Base-by-base conservation (phyloP, 371 early-diverging fungal species). In the Actinomortierella ambigua region DNA sequence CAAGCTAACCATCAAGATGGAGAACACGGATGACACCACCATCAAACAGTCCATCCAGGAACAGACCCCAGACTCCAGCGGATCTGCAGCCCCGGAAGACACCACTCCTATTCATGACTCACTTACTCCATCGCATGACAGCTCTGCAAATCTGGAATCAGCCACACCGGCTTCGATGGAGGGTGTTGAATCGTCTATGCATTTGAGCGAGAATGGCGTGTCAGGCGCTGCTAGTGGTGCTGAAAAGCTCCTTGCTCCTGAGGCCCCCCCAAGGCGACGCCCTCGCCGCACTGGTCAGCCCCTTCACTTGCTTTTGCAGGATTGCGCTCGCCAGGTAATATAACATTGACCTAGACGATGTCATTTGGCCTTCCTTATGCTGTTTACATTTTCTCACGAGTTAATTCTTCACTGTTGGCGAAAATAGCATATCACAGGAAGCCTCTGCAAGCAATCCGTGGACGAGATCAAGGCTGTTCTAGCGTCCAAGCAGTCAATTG, bases 381-480 rank as follows among this genome's bases (percentile, higher is more conserved):
- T 20, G 18, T 50, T 34, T 28, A 22, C 40, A 29, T 28, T 39
- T 59, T 44, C 20, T 9, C 47, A 27, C 42, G 49, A 53, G 22
- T 44, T 53, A 46, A 29, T 39, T 34, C 41, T 24, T 28, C 22
- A 43, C 18, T 0, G 1, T 50, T 27, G 6, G 4, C 51, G 24
- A 34, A 9, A 14, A 13, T 70, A 78, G 79, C 76, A 78, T 55
- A 78, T 78, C 50, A 59, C 57, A 43, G 77, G 76, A 53, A 57
- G 61, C 44, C 63, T 78, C 4, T 60, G 73, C 51, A 78, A 78
- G 58, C 76, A 78, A 61, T 63, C 76, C 11, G 47, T 71, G 5
- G 79, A 78, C 20, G 79, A 78, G 51, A 78, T 68, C 50, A 65
- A 51, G 22, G 69, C 68, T 2, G 62, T 78, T 49, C 59, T 78